Conservation (phyloP, 2,329 filamentous ascomycete genomes). For the Colletotrichum truncatum region DNA sequence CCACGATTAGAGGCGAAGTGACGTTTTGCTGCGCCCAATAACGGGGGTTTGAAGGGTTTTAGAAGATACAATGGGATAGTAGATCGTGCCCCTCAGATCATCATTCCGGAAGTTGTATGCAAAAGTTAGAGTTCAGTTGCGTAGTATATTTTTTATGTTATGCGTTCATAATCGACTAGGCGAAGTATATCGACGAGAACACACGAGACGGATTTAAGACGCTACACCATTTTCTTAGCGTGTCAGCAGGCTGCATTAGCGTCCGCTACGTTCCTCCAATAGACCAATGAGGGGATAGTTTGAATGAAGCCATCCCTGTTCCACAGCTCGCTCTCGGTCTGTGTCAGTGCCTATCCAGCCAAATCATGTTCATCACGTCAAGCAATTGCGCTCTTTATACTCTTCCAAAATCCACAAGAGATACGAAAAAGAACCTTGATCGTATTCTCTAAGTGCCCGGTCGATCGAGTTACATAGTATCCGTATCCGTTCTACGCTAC, state of each 20-base stretch:
- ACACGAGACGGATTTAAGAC: neutral
- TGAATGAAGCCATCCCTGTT: neutral
- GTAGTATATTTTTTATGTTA: too few relatives aligned
- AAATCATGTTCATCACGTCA: neutral
- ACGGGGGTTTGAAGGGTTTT: too few relatives aligned
- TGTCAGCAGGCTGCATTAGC: constrained; percentile 29
- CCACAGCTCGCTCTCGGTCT: neutral
- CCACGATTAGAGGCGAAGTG: too few relatives aligned
- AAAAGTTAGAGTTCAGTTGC: too few relatives aligned
- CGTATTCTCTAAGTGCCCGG: too few relatives aligned
- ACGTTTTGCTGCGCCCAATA: too few relatives aligned
- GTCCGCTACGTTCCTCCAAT: neutral
- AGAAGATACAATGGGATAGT: neutral
- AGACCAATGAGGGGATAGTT: neutral
- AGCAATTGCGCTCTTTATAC: neutral
- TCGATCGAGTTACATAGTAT: too few relatives aligned
- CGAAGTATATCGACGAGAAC: neutral
- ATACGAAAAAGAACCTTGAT: too few relatives aligned
- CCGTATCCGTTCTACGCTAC: too few relatives aligned
- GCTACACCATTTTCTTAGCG: neutral
- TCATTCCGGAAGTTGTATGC: neutral
- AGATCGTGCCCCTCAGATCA: too few relatives aligned
- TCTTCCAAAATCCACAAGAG: too few relatives aligned
- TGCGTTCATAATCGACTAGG: constrained; percentile 2
- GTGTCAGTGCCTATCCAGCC: neutral